Evolutionary conservation across 768 basidiomycete species (phyloP).

Genomic region (Chalciporus sphaerocephalus): DNA sequence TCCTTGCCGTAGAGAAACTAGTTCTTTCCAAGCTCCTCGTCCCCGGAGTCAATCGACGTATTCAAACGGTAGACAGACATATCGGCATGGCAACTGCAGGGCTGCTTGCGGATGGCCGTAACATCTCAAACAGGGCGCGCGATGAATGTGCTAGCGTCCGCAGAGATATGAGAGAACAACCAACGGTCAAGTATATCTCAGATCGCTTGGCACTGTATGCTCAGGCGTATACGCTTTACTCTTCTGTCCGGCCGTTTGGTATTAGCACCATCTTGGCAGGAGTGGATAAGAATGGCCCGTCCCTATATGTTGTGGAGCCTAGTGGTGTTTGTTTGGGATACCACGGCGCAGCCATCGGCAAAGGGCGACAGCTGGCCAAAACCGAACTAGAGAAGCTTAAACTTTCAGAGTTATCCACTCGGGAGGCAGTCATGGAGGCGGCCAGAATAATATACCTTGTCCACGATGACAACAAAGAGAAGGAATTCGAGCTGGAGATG

Average conservation of each 20-base stretch:
- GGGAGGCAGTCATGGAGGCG: conserved; percentile 88
- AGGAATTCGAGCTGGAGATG: conserved; percentile 96
- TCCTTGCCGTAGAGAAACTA: conserved; percentile 97
- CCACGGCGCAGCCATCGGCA: conserved; percentile 93
- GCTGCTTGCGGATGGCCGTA: conserved; percentile 88
- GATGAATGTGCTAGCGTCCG: conserved; percentile 78
- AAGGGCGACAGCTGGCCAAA: conserved; percentile 96
- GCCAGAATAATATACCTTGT: conserved; percentile 97
- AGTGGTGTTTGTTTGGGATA: conserved; percentile 94
- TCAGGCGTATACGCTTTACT: conserved; percentile 96
- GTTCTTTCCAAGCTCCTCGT: conserved; percentile 94
- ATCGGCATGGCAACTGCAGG: conserved; percentile 94
- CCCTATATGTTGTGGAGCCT: conserved; percentile 88
- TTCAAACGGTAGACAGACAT: conserved; percentile 90
- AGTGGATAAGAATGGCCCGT: conserved; percentile 84
- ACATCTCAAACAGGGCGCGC: conserved; percentile 77
- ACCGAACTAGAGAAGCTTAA: conserved; percentile 97
- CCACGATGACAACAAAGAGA: conserved; percentile 97
- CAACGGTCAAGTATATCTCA: conserved; percentile 69
- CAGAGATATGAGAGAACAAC: conserved; percentile 65
- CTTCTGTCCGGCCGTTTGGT: conserved; percentile 95
- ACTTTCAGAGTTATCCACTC: conserved; percentile 68
- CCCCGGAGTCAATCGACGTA: conserved; percentile 87
- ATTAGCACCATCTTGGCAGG: conserved; percentile 89
- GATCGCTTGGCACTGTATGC: conserved; percentile 86